Conservation (phyloP, 164 flowering plant species). For the Tetrastigma voinierianum region DNA sequence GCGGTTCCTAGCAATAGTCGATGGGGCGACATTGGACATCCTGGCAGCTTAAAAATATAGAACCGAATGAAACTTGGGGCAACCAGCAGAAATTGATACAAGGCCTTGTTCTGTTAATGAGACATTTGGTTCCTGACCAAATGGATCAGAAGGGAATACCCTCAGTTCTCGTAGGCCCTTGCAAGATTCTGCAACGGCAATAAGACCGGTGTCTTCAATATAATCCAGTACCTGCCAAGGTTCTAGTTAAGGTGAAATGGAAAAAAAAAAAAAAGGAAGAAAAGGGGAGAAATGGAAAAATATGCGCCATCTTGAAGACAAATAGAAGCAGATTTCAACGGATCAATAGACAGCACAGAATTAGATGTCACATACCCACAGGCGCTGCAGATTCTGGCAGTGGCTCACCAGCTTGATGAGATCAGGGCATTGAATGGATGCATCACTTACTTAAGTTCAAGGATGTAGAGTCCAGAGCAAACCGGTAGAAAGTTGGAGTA, state of each 20-base stretch:
- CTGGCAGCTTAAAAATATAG: slow-evolving; percentile 89
- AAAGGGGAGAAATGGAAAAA: too few relatives aligned
- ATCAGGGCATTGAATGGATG: slow-evolving; percentile 54
- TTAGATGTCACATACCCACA: slow-evolving; percentile 53
- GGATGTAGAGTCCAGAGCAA: slow-evolving; percentile 63
- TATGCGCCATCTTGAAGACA: background rate
- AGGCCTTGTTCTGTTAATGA: slow-evolving; percentile 77
- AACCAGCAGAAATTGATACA: slow-evolving; percentile 70
- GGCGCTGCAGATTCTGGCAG: slow-evolving; percentile 63
- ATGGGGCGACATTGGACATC: slow-evolving; percentile 79
- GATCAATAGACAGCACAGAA: too few relatives aligned
- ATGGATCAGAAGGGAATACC: slow-evolving; percentile 88
- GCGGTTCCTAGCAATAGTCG: slow-evolving; percentile 63
- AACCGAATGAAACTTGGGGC: slow-evolving; percentile 77
- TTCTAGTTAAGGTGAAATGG: slow-evolving; percentile 13
- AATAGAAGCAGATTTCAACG: background rate
- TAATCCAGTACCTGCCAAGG: slow-evolving; percentile 61
- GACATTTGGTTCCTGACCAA: slow-evolving; percentile 48
- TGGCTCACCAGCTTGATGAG: slow-evolving; percentile 61
- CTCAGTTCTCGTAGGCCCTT: slow-evolving; percentile 64
- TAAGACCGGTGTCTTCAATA: slow-evolving; percentile 79
- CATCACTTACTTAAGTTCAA: slow-evolving; percentile 83
- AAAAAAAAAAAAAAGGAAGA: background rate
- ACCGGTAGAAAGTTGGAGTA: slow-evolving; percentile 59
- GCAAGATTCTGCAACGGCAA: slow-evolving; percentile 60